Evolutionary conservation across 805 yeast genomes (phyloP), one percentile per base, ranked within the genome.

Genomic region (Lachancea sp.): DNA sequence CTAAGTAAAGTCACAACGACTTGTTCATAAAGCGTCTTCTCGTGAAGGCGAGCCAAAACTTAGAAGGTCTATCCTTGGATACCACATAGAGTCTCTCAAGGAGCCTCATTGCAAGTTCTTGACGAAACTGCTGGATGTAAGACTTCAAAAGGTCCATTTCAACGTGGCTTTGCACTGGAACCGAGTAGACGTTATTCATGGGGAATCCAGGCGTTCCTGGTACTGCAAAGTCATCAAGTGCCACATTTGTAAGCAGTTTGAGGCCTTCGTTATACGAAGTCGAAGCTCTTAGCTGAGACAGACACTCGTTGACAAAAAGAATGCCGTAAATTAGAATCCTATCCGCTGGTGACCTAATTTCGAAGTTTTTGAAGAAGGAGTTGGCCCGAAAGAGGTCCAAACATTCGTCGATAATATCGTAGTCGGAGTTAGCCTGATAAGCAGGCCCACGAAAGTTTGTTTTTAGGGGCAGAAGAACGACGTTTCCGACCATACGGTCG

Each of bases 121-220:
- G 97, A 67, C 99, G 81, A 66, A 92, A 87, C 62, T 92, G 98
- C 52, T 80, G 81, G 49, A 92, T 71, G 60, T 92, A 92, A 11
- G 77, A 70, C 52, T 92, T 77, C 56, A 92, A 73, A 41, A 88
- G 67, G 43, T 90, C 92, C 41, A 80, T 79, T 47, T 87, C 96
- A 42, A 71, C 71, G 52, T 80, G 79, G 54, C 79, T 83, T 24
- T 71, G 67, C 16, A 96, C 92, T 8, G 95, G 75, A 35, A 75
- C 50, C 65, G 63, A 79, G 77, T 58, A 92, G 58, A 50, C 63
- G 0, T 87, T 74, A 62, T 89, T 90, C 63, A 92, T 71, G 15
- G 97, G 97, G 70, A 92, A 92, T 11, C 90, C 88, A 7, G 90
- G 78, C 46, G 92, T 96, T 18, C 99, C 99, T 2, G 99, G 99